Evolutionary conservation across 2,329 filamentous ascomycete species (phyloP), one percentile per base, ranked within the genome.

Genomic region (Grosmannia penicillata): DNA sequence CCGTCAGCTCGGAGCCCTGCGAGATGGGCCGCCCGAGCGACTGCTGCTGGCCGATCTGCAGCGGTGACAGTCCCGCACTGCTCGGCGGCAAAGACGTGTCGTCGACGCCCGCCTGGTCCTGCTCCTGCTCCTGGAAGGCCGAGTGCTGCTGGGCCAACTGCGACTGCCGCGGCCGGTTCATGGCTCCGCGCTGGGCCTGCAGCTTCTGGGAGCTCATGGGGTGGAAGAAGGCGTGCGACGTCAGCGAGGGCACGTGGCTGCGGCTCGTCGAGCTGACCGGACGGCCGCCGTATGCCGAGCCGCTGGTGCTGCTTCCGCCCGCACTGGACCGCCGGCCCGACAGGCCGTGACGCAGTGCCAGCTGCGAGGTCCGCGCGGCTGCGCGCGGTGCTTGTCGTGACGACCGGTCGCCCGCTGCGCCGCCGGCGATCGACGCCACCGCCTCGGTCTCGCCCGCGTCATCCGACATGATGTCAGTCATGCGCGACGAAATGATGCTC

Each of bases 151-250:
- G 41, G 17, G 38, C 43, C 38, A 27, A 39, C 30, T 45, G 49
- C 28, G 51, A 53, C 15, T 54, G 51, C 18, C 56, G 55, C 19
- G 51, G 53, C 32, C 65, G 61, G 39, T 53, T 56, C 48, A 60
- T 55, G 18, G 59, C 73, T 45, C 78, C 77, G 56, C 89, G 71
- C 59, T 96, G 91, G 39, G 86, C 86, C 60, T 96, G 89, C 36
- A 96, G 66, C 55, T 85, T 81, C 56, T 94, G 86, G 19, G 89
- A 93, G 61, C 87, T 96, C 85, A 98, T 93, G 28, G 91, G 91
- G 18, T 80, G 81, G 54, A 93, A 94, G 62, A 98, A 96, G 38
- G 84, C 89, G 52, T 89, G 82, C 14, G 85, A 86, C 3, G 85
- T 80, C 38, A 98, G 64, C 2, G 82, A 86, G 1, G 91, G 87